A percentile compares a stretch with the other conserved stretches of the same genome.
These are phyloP conservation scores for Clathrus columnatus DNA, from an alignment of 768 basidiomycete genomes.

Conservation along the genomic window DNA sequence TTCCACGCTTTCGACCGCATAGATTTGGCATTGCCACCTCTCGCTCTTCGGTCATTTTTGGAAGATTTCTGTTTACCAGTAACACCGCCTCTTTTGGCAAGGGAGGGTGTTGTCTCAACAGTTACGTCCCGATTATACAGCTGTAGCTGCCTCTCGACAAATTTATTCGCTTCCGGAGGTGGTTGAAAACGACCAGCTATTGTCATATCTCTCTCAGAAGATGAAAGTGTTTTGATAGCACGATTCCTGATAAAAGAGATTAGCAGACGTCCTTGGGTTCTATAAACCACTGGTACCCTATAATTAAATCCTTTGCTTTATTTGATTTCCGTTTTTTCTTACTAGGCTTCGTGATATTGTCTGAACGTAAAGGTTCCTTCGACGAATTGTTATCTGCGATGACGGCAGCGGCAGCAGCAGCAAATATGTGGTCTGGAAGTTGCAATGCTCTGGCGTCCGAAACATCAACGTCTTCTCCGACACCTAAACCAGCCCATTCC, in stretches of 20 bases:
- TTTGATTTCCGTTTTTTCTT: slow-evolving; percentile 17
- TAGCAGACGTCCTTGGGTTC: neutral
- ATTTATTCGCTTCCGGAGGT: neutral
- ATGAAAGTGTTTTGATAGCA: neutral
- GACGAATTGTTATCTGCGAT: slow-evolving; percentile 9
- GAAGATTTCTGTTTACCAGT: neutral
- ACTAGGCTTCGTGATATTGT: neutral
- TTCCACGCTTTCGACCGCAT: neutral
- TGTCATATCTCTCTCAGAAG: neutral
- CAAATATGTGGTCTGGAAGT: slow-evolving; percentile 60
- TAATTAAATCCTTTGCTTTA: slow-evolving; percentile 39
- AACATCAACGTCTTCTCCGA: slow-evolving; percentile 18
- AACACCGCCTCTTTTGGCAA: neutral
- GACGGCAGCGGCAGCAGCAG: slow-evolving; percentile 42
- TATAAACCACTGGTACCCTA: slow-evolving; percentile 37
- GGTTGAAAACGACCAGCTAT: too few species aligned
- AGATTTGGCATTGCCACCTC: neutral
- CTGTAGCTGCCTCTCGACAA: neutral
- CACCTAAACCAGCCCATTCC: slow-evolving; percentile 19
- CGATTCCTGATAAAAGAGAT: neutral
- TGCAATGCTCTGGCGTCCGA: slow-evolving; percentile 32
- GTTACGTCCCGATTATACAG: neutral
- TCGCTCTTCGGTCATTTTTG: neutral
- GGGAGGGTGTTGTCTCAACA: neutral
- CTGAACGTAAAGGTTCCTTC: neutral